These are phyloP conservation scores for Blumeria graminis DNA, from an alignment of 2,329 filamentous ascomycete genomes.

Conservation along the genomic window DNA sequence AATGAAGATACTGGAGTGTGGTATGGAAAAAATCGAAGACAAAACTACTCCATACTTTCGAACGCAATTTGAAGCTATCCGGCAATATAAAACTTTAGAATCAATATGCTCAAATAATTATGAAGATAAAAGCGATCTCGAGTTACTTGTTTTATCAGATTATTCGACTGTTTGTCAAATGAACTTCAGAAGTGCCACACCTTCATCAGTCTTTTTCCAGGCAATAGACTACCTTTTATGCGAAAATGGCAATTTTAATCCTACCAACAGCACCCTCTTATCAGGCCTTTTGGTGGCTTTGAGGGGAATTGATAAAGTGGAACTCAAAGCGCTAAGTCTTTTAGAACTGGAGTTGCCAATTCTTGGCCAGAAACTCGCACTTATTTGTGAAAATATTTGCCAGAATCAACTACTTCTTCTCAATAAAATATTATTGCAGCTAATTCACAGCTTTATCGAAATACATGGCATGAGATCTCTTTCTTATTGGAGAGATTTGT, in stretches of 20 bases:
- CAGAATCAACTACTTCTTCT: slow-evolving; percentile 25
- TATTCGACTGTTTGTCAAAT: slow-evolving; percentile 12
- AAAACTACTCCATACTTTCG: slow-evolving; percentile 26
- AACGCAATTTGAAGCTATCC: slow-evolving; percentile 29
- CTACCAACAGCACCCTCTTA: slow-evolving; percentile 24
- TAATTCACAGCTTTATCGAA: slow-evolving; percentile 8
- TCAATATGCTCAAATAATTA: slow-evolving; percentile 1
- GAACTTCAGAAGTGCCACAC: slow-evolving; percentile 8
- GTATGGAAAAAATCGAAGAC: slow-evolving; percentile 19
- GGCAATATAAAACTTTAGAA: slow-evolving; percentile 19
- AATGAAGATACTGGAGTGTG: slow-evolving; percentile 25
- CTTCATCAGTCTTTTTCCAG: slow-evolving; percentile 9
- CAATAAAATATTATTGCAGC: slow-evolving; percentile 7
- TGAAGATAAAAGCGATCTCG: slow-evolving; percentile 4
- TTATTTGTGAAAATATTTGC: slow-evolving; percentile 15
- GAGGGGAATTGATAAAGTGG: slow-evolving; percentile 25
- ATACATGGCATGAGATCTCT: slow-evolving; percentile 7
- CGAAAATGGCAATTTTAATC: slow-evolving; percentile 16
- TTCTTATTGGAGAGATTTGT: not conserved
- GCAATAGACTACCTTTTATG: slow-evolving; percentile 13
- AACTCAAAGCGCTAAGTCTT: slow-evolving; percentile 33
- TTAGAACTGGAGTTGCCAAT: slow-evolving; percentile 40
- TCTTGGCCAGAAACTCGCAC: slow-evolving; percentile 24
- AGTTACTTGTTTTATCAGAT: slow-evolving; percentile 13
- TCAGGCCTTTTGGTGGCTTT: slow-evolving; percentile 30